A percentile compares a stretch with the other conserved stretches of the same genome.
Evolutionary conservation across 2,329 filamentous ascomycete species (phyloP).

Genomic region (Aciculosporium take): DNA sequence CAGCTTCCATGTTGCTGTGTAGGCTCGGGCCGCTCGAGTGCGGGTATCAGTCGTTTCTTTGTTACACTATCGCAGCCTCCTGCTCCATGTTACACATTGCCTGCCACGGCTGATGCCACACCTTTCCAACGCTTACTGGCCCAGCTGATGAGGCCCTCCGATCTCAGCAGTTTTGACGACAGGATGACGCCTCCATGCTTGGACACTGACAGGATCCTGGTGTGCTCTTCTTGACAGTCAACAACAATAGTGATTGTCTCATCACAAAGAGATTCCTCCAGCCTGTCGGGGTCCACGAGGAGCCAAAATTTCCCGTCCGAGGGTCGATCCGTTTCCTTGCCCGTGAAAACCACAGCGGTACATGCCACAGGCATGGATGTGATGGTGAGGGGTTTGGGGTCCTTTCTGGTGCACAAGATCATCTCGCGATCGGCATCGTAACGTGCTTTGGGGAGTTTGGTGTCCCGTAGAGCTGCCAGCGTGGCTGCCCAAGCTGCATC

Average conservation of each 20-base stretch:
- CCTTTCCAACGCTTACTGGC: slow-evolving; percentile 22
- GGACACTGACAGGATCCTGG: slow-evolving; percentile 55
- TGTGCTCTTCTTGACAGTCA: slow-evolving; percentile 40
- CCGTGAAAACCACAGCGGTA: slow-evolving; percentile 66
- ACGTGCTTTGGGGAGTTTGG: slow-evolving; percentile 59
- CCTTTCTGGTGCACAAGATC: slow-evolving; percentile 55
- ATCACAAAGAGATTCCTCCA: slow-evolving; percentile 74
- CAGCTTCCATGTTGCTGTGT: neutral
- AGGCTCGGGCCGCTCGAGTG: too few relatives aligned
- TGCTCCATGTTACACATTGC: slow-evolving; percentile 1
- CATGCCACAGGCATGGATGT: slow-evolving; percentile 58
- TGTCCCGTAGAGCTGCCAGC: slow-evolving; percentile 65
- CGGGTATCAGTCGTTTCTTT: slow-evolving; percentile 3
- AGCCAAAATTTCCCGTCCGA: slow-evolving; percentile 51
- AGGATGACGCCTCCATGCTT: slow-evolving; percentile 69
- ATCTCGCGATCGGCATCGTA: slow-evolving; percentile 75
- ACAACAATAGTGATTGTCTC: slow-evolving; percentile 76
- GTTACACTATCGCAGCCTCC: slow-evolving; percentile 11
- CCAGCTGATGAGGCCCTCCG: slow-evolving; percentile 38
- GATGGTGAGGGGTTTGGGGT: slow-evolving; percentile 43
- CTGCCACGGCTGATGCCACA: slow-evolving; percentile 18
- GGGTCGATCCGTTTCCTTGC: slow-evolving; percentile 36
- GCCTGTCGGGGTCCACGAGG: slow-evolving; percentile 73
- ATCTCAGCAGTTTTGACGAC: slow-evolving; percentile 49
- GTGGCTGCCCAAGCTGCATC: slow-evolving; percentile 82